phyloP scores from a whole-genome alignment of 2,329 filamentous ascomycete genomes.

The Nigrospora oryzae region DNA sequence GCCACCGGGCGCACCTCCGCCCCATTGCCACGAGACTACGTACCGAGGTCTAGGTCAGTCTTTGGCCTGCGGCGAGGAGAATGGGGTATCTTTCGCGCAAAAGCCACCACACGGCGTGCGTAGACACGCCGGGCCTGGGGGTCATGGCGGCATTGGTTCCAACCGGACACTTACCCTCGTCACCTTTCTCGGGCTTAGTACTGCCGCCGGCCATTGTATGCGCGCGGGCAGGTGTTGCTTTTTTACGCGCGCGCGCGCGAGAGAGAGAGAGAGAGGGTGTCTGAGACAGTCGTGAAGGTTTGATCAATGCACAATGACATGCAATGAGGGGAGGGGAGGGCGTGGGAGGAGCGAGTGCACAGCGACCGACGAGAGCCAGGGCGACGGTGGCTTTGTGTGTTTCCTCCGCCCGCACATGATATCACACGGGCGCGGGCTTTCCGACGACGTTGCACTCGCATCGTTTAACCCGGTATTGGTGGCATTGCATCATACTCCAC shows the following conservation, averaged over 20 bases:
- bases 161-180: conserved; percentile 3
- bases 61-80: not conserved
- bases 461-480: too few relatives aligned
- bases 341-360: too few relatives aligned
- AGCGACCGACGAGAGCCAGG: too few relatives aligned
- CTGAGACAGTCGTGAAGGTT: too few relatives aligned
- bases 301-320: too few relatives aligned
- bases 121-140: not conserved
- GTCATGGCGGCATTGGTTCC: not conserved
- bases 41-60: not conserved
- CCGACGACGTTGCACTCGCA: too few relatives aligned
- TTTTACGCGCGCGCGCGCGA: too few relatives aligned
- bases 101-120: not conserved
- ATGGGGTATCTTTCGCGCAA: not conserved
- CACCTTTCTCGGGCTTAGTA: conserved; percentile 4
- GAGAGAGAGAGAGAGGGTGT: too few relatives aligned
- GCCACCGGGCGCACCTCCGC: conserved; percentile 43
- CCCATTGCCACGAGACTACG: conserved; percentile 57
- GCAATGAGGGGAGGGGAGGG: too few relatives aligned
- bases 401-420: too few relatives aligned
- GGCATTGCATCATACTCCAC: not conserved
- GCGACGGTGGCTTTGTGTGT: too few relatives aligned
- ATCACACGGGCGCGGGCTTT: too few relatives aligned
- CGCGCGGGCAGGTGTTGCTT: not conserved
- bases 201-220: not conserved